These are phyloP conservation scores for Fagus crenata DNA, from an alignment of 306 rosid genomes.

Conservation along the genomic window DNA sequence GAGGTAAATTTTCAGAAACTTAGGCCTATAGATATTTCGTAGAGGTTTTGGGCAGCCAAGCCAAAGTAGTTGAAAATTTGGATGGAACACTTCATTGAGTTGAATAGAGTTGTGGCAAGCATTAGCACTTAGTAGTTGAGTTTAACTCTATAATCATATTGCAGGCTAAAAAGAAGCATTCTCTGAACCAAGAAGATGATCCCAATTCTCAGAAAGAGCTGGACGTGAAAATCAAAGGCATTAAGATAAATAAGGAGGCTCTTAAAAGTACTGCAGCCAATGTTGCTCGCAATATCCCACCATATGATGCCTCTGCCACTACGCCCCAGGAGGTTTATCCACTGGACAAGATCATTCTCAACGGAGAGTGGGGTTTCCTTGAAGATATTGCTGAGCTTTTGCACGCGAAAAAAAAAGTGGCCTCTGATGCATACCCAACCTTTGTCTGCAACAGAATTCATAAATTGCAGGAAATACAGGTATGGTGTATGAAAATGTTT, in stretches of 20 bases:
- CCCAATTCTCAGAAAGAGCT: constrained; percentile 54
- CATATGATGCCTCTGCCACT: constrained; percentile 66
- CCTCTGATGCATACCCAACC: constrained; percentile 50
- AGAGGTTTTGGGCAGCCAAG: not conserved
- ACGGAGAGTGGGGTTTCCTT: constrained; percentile 70
- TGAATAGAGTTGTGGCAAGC: constrained; percentile 20
- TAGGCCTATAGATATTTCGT: not conserved
- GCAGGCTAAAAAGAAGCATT: constrained; percentile 51
- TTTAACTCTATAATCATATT: constrained; percentile 19
- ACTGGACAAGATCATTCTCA: constrained; percentile 67
- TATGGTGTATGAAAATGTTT: constrained; percentile 26
- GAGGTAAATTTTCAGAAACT: not conserved
- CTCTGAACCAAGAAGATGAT: constrained; percentile 46
- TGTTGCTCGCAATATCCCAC: constrained; percentile 62
- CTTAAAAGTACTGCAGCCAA: constrained; percentile 49
- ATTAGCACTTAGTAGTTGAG: constrained; percentile 10
- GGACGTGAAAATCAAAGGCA: constrained; percentile 53
- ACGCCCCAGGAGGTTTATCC: constrained; percentile 72
- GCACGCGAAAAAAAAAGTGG: constrained; percentile 36
- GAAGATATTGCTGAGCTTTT: constrained; percentile 55
- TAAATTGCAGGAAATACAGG: constrained; percentile 57
- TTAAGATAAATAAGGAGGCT: constrained; percentile 54
- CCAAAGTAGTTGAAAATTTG: not conserved
- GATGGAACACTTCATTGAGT: not conserved
- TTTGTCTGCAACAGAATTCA: constrained; percentile 60